Conservation (phyloP, 306 rosid species). For the Gleditsia sinensis region DNA sequence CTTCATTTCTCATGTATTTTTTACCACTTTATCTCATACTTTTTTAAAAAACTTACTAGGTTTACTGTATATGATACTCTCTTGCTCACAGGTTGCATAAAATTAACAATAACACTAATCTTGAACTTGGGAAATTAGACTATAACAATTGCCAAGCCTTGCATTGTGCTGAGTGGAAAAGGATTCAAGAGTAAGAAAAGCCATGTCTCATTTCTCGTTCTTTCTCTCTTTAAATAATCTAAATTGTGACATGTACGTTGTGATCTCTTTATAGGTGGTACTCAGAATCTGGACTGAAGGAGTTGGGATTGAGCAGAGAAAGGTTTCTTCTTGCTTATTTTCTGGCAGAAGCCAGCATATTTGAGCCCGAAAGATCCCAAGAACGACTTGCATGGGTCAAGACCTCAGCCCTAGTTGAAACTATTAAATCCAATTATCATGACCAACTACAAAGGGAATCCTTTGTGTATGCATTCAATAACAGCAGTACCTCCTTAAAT, state of each 20-base stretch:
- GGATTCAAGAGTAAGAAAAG: constrained; percentile 47
- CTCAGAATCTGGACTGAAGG: constrained; percentile 45
- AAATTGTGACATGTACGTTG: not conserved
- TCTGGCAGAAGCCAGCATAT: constrained; percentile 54
- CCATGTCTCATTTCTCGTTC: not conserved
- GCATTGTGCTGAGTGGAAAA: constrained; percentile 59
- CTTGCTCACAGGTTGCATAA: constrained; percentile 60
- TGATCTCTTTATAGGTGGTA: constrained; percentile 49
- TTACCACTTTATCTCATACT: too few species aligned
- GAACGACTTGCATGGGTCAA: constrained; percentile 67
- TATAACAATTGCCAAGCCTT: constrained; percentile 58
- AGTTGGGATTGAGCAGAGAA: constrained; percentile 45
- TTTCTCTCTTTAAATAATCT: not conserved
- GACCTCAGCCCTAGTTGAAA: constrained; percentile 37
- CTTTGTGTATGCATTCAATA: constrained; percentile 46
- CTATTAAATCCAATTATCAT: constrained; percentile 38
- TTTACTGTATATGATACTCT: too few species aligned
- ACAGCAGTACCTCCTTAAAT: not conserved
- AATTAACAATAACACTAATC: constrained; percentile 57
- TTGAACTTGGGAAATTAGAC: constrained; percentile 65
- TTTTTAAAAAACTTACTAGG: too few species aligned
- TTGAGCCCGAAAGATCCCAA: constrained; percentile 53
- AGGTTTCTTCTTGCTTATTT: constrained; percentile 51
- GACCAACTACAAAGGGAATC: constrained; percentile 33
- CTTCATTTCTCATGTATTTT: too few species aligned